phyloP scores from a whole-genome alignment of 805 yeast genomes.

The Ogataea nonfermentans region DNA sequence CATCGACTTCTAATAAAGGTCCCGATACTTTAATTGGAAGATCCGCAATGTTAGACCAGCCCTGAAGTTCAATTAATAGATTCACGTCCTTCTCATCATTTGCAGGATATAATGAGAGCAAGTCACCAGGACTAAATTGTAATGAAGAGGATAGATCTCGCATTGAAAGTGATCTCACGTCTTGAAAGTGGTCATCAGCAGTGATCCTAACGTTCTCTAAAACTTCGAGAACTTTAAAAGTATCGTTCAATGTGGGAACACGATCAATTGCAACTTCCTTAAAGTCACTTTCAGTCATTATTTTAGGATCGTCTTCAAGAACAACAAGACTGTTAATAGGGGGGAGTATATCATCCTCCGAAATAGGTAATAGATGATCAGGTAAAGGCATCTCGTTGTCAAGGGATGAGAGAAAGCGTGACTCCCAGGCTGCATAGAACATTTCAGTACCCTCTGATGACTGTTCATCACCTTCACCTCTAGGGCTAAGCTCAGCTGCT shows the following conservation, averaged over 20 bases:
- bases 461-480: slow-evolving; percentile 91
- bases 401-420: slow-evolving; percentile 40
- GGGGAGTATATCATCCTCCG: slow-evolving; percentile 37
- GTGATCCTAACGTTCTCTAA: slow-evolving; percentile 61
- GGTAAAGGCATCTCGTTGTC: slow-evolving; percentile 37
- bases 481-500: slow-evolving; percentile 61
- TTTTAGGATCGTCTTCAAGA: slow-evolving; percentile 30
- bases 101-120: slow-evolving; percentile 70
- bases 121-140: slow-evolving; percentile 73
- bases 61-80: slow-evolving; percentile 61
- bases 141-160: slow-evolving; percentile 29
- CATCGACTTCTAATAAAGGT: slow-evolving; percentile 41
- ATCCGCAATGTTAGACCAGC: slow-evolving; percentile 75
- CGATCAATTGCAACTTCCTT: slow-evolving; percentile 34
- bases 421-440: slow-evolving; percentile 73
- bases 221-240: slow-evolving; percentile 44
- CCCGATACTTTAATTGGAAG: slow-evolving; percentile 42
- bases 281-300: slow-evolving; percentile 29
- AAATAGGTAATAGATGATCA: slow-evolving; percentile 28
- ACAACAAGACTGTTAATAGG: slow-evolving; percentile 36
- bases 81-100: slow-evolving; percentile 68
- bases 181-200: slow-evolving; percentile 76
- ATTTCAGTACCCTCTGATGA: slow-evolving; percentile 75
- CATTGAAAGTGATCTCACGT: slow-evolving; percentile 66
- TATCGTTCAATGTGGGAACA: background rate